Evolutionary conservation across 2,329 filamentous ascomycete species (phyloP).

Genomic region (Incumbomyces delicatus): DNA sequence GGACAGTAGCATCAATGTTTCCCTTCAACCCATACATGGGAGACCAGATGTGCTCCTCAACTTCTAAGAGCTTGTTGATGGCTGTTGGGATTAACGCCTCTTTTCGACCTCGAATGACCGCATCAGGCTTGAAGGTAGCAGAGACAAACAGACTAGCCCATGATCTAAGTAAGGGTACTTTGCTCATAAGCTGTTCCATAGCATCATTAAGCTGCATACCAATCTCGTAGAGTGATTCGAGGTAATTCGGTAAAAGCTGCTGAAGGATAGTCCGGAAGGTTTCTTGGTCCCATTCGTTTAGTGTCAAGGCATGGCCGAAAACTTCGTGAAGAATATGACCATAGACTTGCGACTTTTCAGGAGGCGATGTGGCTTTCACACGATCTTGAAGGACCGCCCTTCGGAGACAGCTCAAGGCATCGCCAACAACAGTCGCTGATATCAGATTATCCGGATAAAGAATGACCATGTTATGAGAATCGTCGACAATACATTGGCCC

Average conservation of each 20-base stretch:
- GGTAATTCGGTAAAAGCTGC: constrained; percentile 60
- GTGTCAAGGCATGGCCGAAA: constrained; percentile 80
- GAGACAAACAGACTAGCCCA: constrained; percentile 81
- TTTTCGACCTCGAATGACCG: constrained; percentile 68
- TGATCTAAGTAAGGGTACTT: constrained; percentile 67
- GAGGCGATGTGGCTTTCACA: constrained; percentile 78
- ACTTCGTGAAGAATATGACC: constrained; percentile 91
- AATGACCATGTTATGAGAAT: constrained; percentile 73
- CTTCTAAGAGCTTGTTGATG: constrained; percentile 86
- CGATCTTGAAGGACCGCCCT: constrained; percentile 90
- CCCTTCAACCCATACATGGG: constrained; percentile 95
- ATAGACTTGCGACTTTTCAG: constrained; percentile 74
- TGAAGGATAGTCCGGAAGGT: constrained; percentile 61
- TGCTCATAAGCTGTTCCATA: constrained; percentile 68
- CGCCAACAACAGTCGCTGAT: constrained; percentile 89
- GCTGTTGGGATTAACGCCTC: constrained; percentile 69
- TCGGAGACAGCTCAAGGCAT: constrained; percentile 64
- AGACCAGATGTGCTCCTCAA: constrained; percentile 97
- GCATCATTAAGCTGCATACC: constrained; percentile 64
- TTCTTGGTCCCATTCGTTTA: constrained; percentile 65
- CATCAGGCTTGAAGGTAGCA: constrained; percentile 57
- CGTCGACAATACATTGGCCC: constrained; percentile 72
- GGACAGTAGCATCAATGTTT: constrained; percentile 93
- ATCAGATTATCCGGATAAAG: constrained; percentile 92
- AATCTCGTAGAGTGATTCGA: constrained; percentile 85